These are phyloP conservation scores for Thermothielavioides terrestris DNA, from an alignment of 495 filamentous ascomycete species.

Conservation along the genomic window DNA sequence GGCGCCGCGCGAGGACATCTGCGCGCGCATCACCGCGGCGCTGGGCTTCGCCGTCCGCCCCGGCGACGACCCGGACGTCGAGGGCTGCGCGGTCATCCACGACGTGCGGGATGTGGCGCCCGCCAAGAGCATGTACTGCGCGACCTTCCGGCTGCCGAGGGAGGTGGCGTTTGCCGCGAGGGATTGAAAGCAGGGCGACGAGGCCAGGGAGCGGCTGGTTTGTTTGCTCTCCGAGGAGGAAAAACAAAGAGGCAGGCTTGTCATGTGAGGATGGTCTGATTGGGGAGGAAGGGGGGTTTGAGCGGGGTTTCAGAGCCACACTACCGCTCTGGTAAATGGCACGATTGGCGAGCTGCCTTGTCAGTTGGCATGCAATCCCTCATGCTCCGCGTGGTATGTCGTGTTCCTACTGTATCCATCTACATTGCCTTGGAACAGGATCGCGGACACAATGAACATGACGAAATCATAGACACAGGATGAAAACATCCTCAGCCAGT, in stretches of 20 bases:
- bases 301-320: no score
- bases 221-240: background rate
- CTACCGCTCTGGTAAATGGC: no score
- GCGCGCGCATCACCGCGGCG: slow-evolving; percentile 53
- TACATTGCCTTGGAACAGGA: background rate
- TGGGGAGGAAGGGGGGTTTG: no score
- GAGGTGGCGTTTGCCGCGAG: slow-evolving; percentile 66
- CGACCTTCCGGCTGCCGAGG: slow-evolving; percentile 72
- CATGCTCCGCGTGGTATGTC: no score
- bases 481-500: background rate
- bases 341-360: no score
- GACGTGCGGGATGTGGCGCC: slow-evolving; percentile 86
- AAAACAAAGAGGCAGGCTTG: background rate
- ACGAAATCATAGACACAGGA: background rate
- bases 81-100: slow-evolving; percentile 54
- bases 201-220: background rate
- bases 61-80: slow-evolving; percentile 24
- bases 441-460: background rate
- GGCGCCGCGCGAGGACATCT: slow-evolving; percentile 59
- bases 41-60: slow-evolving; percentile 53
- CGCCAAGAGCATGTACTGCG: slow-evolving; percentile 93
- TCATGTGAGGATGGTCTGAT: no score
- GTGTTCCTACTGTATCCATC: no score
- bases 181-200: slow-evolving; percentile 1
- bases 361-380: no score